Evolutionary conservation across 139 green algal species (phyloP), one percentile per base, ranked within the genome.

Genomic region (Micractinium conductrix): DNA sequence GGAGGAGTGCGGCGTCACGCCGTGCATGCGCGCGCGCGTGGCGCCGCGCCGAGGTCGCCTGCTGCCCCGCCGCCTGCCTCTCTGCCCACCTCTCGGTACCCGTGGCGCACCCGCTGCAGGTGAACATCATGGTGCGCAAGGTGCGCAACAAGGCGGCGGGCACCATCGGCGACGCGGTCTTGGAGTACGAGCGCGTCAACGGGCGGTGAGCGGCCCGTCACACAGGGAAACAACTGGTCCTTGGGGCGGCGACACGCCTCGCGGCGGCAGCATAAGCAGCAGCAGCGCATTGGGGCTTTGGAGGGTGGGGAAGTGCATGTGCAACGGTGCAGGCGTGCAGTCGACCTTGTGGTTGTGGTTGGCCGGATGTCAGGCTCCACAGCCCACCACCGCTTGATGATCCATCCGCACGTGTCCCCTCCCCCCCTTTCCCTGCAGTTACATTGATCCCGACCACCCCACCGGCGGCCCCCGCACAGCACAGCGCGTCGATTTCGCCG

Each of bases 121-220:
- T 93, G 40, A 67, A 92, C 28, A 88, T 96, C 38, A 69, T 94
- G 50, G 85, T 94, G 38, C 78, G 91, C 37, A 95, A 97, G 85
- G 93, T 98, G 73, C 88, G 96, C 62, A 98, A 98, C 92, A 98
- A 98, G 90, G 83, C 91, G n/a, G 94, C 96, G 1, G 96, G 96
- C 35, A 95, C 86, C 22, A 96, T 97, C 30, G 95, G 96, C 37
- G 87, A 96, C 22, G 85, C 78, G 48, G 71, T 85, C 22, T 86
- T 96, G 38, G 45, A 87, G 63, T 96, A 96, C 81, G 89, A 92
- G 38, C 80, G 86, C 37, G 58, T 76, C 74, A 92, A 86, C 63
- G 90, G 90, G 37, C 74, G 89, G 63, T 92, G 70, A 92, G 70
- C 43, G n/a, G n/a, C n/a, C n/a, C n/a, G n/a, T n/a, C n/a, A n/a